Conservation (phyloP, 139 green algal species). For the Chlorella sp. region DNA sequence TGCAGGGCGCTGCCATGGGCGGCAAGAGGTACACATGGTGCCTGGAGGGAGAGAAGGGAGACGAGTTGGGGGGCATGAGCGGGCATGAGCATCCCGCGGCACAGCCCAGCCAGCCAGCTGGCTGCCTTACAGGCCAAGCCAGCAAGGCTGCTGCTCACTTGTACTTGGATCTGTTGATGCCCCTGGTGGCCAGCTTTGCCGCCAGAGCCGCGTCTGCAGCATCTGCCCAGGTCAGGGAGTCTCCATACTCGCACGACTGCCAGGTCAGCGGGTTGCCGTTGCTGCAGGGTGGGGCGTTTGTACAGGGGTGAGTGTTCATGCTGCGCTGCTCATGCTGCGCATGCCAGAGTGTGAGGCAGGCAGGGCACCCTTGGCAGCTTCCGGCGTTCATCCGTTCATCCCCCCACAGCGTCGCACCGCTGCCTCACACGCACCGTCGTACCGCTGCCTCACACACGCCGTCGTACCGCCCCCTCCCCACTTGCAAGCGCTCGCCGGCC, state of each 20-base stretch:
- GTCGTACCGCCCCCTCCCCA: background rate
- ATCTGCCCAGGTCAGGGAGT: background rate
- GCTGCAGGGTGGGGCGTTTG: background rate
- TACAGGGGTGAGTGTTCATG: background rate
- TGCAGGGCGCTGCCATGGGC: slow-evolving; percentile 23
- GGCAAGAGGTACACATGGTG: slow-evolving; percentile 40
- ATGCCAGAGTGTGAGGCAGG: too few species aligned
- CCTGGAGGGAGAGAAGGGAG: background rate
- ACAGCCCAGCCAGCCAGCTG: too few species aligned
- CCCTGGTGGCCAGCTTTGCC: background rate
- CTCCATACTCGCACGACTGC: background rate
- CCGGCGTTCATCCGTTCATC: too few species aligned
- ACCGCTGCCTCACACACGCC: too few species aligned
- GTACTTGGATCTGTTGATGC: background rate
- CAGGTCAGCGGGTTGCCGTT: background rate
- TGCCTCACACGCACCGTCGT: too few species aligned
- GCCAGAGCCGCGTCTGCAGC: background rate
- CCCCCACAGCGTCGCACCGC: too few species aligned
- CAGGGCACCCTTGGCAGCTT: too few species aligned
- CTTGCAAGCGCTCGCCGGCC: background rate
- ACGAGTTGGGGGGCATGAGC: background rate
- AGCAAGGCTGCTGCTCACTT: background rate
- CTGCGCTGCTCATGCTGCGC: too few species aligned
- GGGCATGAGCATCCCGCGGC: background rate
- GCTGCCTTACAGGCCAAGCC: too few species aligned